Base-by-base conservation (phyloP, 2,329 filamentous ascomycete species). In the Diaporthe humulicola region DNA sequence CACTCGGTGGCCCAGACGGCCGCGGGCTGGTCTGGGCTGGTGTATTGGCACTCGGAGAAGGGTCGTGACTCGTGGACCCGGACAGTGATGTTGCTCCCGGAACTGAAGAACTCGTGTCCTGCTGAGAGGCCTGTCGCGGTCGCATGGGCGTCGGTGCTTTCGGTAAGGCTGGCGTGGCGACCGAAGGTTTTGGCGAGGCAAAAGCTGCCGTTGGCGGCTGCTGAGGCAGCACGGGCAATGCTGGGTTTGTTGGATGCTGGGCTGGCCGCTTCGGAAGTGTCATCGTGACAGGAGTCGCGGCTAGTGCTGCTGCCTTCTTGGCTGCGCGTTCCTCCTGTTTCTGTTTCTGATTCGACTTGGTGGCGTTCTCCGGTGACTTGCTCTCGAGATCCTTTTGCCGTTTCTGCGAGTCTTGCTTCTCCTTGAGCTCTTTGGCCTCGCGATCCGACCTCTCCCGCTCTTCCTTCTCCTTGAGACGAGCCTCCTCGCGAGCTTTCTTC, bases 401-500 rank as follows among this genome's bases (percentile, higher is more conserved):
- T 81, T 88, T 91, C 71, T 88, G 87, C 50, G 86, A 88, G 52
- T 90, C 89, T 77, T 90, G 89, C 81, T 89, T 90, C 77, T 92
- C 90, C 73, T 87, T 85, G 57, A 86, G 81, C 74, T 85, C 86
- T 42, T 84, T 83, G 60, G 87, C 89, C 78, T 95, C 93, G 60
- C 90, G 91, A 79, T 93, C 91, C 78, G 88, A 90, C 81, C 90
- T 86, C 77, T 90, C 89, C 71, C 84, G 85, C 25, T 90, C 91
- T 80, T 97, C 94, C 79, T 91, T 93, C 80, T 98, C 96, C 79
- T 90, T 93, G 79, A 94, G 91, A 36, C 93, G 92, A 78, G 95
- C 92, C 81, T 96, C 96, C 80, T 95, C 95, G 83, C 94, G 96
- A 76, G 92, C 91, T 84, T 93, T 96, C 86, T 95, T 97, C 85